phyloP scores from a whole-genome alignment of 2,329 filamentous ascomycete genomes.

The Alternaria alternata region DNA sequence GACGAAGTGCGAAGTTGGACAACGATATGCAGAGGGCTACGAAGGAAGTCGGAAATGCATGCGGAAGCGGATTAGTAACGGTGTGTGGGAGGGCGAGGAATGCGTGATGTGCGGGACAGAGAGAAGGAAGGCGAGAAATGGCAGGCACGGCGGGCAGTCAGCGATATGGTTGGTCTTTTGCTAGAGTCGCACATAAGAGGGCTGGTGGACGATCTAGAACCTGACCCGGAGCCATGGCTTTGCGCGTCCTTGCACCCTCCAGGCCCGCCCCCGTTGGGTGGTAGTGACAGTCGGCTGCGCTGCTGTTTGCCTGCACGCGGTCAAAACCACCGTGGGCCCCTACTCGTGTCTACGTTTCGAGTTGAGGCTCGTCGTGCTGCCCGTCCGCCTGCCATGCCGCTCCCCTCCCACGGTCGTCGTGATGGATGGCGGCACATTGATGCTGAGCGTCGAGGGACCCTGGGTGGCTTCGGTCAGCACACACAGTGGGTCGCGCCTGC shows the following conservation, averaged over 20 bases:
- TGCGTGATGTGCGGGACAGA: conserved; percentile 29
- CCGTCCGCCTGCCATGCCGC: background rate
- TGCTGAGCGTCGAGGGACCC: conserved; percentile 8
- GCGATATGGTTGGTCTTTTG: conserved; percentile 41
- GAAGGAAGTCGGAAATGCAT: conserved; percentile 29
- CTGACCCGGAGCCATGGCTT: conserved; percentile 35
- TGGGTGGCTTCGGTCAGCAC: conserved; percentile 13
- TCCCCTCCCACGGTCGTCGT: background rate
- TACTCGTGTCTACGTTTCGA: background rate
- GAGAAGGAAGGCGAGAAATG: conserved; percentile 37
- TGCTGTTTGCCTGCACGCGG: conserved; percentile 1
- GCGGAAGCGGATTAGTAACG: conserved; percentile 32
- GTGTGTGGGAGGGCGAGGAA: conserved; percentile 30
- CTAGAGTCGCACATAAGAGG: conserved; percentile 37
- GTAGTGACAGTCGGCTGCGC: background rate
- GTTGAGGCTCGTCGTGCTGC: background rate
- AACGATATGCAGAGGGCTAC: conserved; percentile 11
- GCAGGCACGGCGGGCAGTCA: conserved; percentile 23
- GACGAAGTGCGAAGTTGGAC: conserved; percentile 17
- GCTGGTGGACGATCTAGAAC: conserved; percentile 46
- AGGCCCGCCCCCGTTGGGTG: conserved; percentile 3
- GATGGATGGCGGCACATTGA: background rate
- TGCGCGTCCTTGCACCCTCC: conserved; percentile 28
- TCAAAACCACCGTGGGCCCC: background rate
- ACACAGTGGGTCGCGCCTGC: conserved; percentile 25